These are phyloP conservation scores for Scolecobasidium constrictum DNA, from an alignment of 2,329 filamentous ascomycete genomes.

Conservation along the genomic window DNA sequence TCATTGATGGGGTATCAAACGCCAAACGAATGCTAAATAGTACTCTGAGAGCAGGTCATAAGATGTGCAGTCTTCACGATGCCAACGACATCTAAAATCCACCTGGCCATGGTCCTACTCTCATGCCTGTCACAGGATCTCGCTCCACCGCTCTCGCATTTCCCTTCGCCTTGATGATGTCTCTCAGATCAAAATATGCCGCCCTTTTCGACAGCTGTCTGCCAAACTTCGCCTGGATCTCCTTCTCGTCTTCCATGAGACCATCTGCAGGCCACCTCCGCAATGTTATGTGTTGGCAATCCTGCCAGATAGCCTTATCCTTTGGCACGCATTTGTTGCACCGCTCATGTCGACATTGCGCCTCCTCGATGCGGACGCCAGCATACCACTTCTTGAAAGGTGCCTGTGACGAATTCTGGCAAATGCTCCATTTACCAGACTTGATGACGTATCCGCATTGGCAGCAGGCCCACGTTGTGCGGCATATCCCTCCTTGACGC, in stretches of 20 bases:
- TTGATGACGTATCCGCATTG: not conserved
- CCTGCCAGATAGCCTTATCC: not conserved
- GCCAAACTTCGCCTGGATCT: not conserved
- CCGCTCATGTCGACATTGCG: not conserved
- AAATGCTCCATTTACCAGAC: not conserved
- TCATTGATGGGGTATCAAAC: not conserved
- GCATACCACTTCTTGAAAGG: no score
- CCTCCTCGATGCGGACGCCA: not conserved
- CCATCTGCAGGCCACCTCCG: not conserved
- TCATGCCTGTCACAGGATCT: slow-evolving; percentile 3
- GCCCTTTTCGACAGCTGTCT: no score
- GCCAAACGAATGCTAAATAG: no score
- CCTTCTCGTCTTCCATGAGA: not conserved
- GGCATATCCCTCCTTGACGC: not conserved
- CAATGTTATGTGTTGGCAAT: no score
- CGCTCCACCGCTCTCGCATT: not conserved
- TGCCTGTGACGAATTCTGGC: slow-evolving; percentile 1
- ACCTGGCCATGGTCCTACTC: not conserved
- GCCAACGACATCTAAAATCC: not conserved
- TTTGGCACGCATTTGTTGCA: slow-evolving; percentile 2
- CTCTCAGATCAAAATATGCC: not conserved
- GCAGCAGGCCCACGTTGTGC: not conserved
- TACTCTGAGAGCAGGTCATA: not conserved
- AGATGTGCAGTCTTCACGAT: not conserved
- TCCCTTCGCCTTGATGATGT: not conserved